phyloP scores from a whole-genome alignment of 495 filamentous ascomycete species.

The Aspergillus cavernicola region DNA sequence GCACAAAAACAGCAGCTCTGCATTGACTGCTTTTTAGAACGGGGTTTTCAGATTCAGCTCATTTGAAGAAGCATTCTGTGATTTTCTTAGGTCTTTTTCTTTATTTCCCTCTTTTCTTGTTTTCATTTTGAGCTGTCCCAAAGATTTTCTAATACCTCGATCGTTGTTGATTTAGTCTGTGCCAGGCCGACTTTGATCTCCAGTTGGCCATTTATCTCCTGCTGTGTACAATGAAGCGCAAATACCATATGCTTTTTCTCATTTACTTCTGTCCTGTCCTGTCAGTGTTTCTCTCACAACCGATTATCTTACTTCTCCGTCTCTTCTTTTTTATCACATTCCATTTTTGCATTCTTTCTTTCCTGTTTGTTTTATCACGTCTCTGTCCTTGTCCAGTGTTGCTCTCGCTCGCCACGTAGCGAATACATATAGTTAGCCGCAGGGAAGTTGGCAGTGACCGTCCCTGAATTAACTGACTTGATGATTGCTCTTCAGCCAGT shows the following conservation, averaged over 20 bases:
- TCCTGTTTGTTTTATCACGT: background rate
- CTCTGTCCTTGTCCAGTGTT: slow-evolving; percentile 2
- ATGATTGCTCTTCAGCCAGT: too few relatives aligned
- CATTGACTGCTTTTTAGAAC: slow-evolving; percentile 21
- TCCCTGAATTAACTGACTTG: too few relatives aligned
- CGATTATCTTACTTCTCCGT: slow-evolving; percentile 23
- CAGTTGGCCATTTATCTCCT: slow-evolving; percentile 20
- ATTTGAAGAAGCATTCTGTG: slow-evolving; percentile 7
- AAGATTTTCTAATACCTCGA: slow-evolving; percentile 20
- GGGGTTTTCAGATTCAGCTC: too few relatives aligned
- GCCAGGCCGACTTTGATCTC: slow-evolving; percentile 19
- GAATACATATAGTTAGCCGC: slow-evolving; percentile 3
- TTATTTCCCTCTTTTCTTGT: slow-evolving; percentile 3
- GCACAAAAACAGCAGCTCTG: background rate
- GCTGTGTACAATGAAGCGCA: slow-evolving; percentile 49
- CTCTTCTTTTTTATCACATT: slow-evolving; percentile 17
- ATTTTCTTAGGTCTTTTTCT: background rate
- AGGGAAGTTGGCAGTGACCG: slow-evolving; percentile 5
- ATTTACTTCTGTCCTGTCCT: slow-evolving; percentile 20
- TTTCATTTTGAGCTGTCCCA: slow-evolving; percentile 9
- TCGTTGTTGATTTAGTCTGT: slow-evolving; percentile 18
- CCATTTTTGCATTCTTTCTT: slow-evolving; percentile 6
- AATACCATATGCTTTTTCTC: slow-evolving; percentile 37
- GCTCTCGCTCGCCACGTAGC: background rate
- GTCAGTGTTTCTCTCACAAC: too few relatives aligned